These are phyloP conservation scores for Fabrea salina DNA, from an alignment of 169 alveolate genomes.

Conservation along the genomic window DNA sequence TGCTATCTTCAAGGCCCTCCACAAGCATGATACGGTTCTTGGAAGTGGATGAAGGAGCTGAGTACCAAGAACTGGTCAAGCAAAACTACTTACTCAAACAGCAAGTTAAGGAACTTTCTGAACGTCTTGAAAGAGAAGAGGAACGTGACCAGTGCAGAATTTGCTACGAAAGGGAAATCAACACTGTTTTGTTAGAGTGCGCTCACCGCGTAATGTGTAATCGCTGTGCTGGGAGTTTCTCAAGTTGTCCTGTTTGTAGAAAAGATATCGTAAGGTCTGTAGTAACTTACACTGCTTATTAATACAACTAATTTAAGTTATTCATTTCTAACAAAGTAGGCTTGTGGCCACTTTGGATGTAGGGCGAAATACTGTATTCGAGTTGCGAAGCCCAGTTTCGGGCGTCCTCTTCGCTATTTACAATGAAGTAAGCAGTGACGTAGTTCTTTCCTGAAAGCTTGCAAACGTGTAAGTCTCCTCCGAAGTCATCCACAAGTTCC, in stretches of 20 bases:
- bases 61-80: slow-evolving; percentile 36
- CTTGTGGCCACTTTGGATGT: not conserved
- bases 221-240: slow-evolving; percentile 50
- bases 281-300: slow-evolving; percentile 20
- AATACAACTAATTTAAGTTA: not conserved
- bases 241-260: slow-evolving; percentile 29
- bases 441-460: slow-evolving; percentile 30
- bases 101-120: slow-evolving; percentile 51
- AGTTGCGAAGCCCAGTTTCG: slow-evolving; percentile 17
- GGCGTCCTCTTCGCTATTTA: not conserved
- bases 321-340: slow-evolving; percentile 23
- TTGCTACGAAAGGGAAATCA: slow-evolving; percentile 74
- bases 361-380: not conserved
- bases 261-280: not conserved
- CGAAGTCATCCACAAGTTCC: slow-evolving; percentile 17
- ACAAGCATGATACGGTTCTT: slow-evolving; percentile 44
- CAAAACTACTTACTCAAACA: slow-evolving; percentile 37
- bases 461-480: slow-evolving; percentile 36
- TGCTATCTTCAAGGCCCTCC: slow-evolving; percentile 42
- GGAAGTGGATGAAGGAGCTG: slow-evolving; percentile 26
- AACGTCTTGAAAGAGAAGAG: slow-evolving; percentile 48
- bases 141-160: slow-evolving; percentile 68
- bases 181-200: slow-evolving; percentile 72
- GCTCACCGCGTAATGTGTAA: slow-evolving; percentile 72
- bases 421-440: slow-evolving; percentile 20